Percentiles rank a stretch among this genome's conserved stretches.
These are phyloP conservation scores for Umbelopsis vinacea DNA, from an alignment of 192 early-diverging fungal genomes.

Conservation along the genomic window DNA sequence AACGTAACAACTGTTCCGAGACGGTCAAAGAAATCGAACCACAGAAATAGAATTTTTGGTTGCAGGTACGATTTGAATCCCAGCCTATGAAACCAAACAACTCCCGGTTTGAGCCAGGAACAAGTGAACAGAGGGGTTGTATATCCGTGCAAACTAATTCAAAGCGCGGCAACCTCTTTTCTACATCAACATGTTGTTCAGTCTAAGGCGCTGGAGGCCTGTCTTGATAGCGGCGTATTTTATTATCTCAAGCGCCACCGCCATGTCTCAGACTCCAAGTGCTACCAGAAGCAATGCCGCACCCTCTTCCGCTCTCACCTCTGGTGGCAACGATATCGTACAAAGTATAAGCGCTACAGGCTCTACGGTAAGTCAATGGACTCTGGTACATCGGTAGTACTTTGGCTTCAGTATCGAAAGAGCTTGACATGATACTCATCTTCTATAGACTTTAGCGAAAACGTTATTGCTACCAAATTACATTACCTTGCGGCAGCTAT, in stretches of 20 bases:
- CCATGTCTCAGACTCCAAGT: background rate
- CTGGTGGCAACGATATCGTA: background rate
- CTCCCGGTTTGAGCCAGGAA: background rate
- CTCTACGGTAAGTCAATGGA: constrained; percentile 15
- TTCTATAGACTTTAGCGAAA: background rate
- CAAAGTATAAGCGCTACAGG: background rate
- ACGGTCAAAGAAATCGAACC: background rate
- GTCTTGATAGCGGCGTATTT: background rate
- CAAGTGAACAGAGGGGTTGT: background rate
- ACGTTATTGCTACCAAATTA: background rate
- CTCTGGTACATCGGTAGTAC: background rate
- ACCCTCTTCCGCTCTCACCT: background rate
- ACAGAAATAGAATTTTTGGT: background rate
- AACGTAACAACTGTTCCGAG: background rate
- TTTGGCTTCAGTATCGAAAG: background rate
- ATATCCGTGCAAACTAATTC: background rate
- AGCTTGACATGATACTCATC: background rate
- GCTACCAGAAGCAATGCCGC: background rate
- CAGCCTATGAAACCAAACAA: background rate
- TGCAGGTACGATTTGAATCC: background rate
- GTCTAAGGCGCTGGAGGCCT: background rate
- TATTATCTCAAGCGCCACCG: background rate
- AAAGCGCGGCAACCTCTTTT: background rate
- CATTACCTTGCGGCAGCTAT: background rate
- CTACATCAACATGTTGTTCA: background rate